A percentile compares a stretch with the other conserved stretches of the same genome.
These are phyloP conservation scores for Prunella vulgaris DNA, from an alignment of 257 asterid genomes.

Conservation along the genomic window DNA sequence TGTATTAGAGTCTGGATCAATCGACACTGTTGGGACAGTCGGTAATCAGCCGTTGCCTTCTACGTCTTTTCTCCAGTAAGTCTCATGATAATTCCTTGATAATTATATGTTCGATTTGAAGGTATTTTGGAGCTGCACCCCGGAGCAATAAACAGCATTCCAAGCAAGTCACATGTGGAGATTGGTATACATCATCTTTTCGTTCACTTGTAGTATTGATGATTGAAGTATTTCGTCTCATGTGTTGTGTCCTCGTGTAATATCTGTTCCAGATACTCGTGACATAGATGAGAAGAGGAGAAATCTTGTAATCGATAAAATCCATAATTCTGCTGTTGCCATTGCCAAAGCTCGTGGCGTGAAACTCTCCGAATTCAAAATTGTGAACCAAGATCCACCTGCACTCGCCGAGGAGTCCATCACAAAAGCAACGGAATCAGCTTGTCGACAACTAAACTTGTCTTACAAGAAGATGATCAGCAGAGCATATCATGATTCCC, in stretches of 20 bases:
- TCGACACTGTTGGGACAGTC: constrained; percentile 94
- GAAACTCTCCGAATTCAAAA: constrained; percentile 64
- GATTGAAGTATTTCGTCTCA: neutral
- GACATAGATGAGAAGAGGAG: constrained; percentile 83
- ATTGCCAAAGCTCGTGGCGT: constrained; percentile 59
- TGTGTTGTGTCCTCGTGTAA: neutral
- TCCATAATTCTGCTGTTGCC: constrained; percentile 50
- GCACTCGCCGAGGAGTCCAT: constrained; percentile 65
- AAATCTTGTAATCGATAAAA: constrained; percentile 65
- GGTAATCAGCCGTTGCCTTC: constrained; percentile 37
- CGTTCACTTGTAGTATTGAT: neutral
- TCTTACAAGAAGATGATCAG: constrained; percentile 90
- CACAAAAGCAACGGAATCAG: constrained; percentile 68
- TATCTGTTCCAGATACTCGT: constrained; percentile 58
- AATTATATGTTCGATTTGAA: constrained; percentile 15
- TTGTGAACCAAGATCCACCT: constrained; percentile 95
- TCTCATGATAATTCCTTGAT: neutral
- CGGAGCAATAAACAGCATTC: constrained; percentile 97
- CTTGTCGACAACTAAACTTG: constrained; percentile 64
- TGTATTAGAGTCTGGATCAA: constrained; percentile 81
- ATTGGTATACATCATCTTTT: constrained; percentile 44
- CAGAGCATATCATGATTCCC: constrained; percentile 92
- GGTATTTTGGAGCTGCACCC: constrained; percentile 96
- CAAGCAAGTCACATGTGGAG: constrained; percentile 89
- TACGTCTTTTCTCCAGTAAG: neutral